Evolutionary conservation across 192 early-diverging fungal species (phyloP).

Genomic region (Podila clonocystis): DNA sequence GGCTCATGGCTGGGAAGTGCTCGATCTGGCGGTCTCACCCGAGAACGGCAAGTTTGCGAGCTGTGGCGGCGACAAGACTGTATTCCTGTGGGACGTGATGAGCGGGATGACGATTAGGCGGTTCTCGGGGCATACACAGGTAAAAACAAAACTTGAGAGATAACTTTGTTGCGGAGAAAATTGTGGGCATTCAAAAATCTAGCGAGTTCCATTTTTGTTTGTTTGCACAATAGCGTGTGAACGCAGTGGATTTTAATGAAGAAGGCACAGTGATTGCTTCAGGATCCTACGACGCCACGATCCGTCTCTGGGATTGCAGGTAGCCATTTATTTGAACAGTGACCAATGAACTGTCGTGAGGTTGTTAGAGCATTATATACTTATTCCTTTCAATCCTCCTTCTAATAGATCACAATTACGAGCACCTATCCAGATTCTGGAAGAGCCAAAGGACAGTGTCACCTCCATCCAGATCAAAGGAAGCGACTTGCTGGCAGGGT

Average conservation of each 20-base stretch:
- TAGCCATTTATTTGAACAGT: slow-evolving; percentile 14
- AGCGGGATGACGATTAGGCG: slow-evolving; percentile 77
- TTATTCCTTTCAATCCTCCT: neutral
- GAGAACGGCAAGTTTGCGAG: slow-evolving; percentile 80
- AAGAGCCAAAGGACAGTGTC: slow-evolving; percentile 89
- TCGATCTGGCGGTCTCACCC: slow-evolving; percentile 72
- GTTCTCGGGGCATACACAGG: slow-evolving; percentile 82
- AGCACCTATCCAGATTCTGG: slow-evolving; percentile 83
- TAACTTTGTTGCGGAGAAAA: too few species aligned
- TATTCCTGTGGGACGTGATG: slow-evolving; percentile 89
- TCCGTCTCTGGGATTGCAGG: slow-evolving; percentile 85
- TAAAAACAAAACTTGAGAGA: slow-evolving; percentile 11
- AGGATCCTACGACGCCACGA: slow-evolving; percentile 78
- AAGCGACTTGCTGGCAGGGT: slow-evolving; percentile 80
- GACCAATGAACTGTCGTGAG: neutral
- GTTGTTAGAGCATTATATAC: neutral
- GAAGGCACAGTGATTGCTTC: slow-evolving; percentile 82
- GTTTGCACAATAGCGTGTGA: slow-evolving; percentile 81
- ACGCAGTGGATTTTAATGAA: slow-evolving; percentile 83
- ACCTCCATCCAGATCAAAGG: slow-evolving; percentile 77
- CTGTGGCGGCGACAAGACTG: slow-evolving; percentile 82
- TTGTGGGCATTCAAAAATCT: too few species aligned
- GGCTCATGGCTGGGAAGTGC: slow-evolving; percentile 89
- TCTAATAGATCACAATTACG: slow-evolving; percentile 58
- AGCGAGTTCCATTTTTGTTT: too few species aligned